Conservation (phyloP, 1,284 basidiomycete genomes). For the Apiotrichum montevideense region DNA sequence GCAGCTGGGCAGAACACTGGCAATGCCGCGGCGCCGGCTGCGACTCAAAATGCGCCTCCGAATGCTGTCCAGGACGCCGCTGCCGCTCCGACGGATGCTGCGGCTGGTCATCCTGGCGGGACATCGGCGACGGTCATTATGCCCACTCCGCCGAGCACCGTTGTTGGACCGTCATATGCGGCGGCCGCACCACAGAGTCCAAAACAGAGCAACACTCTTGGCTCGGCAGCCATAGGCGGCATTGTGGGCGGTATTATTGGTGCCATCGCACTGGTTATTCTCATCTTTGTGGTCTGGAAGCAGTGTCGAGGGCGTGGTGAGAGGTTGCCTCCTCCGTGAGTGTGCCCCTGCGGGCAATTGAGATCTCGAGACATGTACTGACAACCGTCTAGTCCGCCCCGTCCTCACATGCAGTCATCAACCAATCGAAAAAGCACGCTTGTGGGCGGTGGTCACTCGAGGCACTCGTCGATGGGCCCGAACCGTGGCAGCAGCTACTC, state of each 20-base stretch:
- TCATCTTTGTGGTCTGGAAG: conserved; percentile 27
- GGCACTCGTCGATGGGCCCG: conserved; percentile 9
- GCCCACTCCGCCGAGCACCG: background rate
- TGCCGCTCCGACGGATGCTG: too few relatives aligned
- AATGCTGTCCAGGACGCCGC: background rate
- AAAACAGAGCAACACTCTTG: conserved; percentile 15
- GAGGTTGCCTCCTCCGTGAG: conserved; percentile 41
- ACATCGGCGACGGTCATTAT: background rate
- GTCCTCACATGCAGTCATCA: conserved; percentile 19
- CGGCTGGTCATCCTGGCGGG: too few relatives aligned
- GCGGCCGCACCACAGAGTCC: background rate
- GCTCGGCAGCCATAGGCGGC: conserved; percentile 38
- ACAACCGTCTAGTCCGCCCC: conserved; percentile 24
- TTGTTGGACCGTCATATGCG: background rate
- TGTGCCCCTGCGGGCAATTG: background rate
- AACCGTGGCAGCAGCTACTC: conserved; percentile 30
- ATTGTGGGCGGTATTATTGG: conserved; percentile 41
- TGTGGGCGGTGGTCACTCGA: conserved; percentile 3
- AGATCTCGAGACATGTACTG: background rate
- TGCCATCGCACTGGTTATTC: conserved; percentile 23
- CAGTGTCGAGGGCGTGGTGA: conserved; percentile 28
- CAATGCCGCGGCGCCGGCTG: background rate
- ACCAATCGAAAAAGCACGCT: background rate
- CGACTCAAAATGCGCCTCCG: background rate
- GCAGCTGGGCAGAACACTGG: background rate